Conservation (phyloP, 208 protist genomes). For the Borovskyia barvae region DNA sequence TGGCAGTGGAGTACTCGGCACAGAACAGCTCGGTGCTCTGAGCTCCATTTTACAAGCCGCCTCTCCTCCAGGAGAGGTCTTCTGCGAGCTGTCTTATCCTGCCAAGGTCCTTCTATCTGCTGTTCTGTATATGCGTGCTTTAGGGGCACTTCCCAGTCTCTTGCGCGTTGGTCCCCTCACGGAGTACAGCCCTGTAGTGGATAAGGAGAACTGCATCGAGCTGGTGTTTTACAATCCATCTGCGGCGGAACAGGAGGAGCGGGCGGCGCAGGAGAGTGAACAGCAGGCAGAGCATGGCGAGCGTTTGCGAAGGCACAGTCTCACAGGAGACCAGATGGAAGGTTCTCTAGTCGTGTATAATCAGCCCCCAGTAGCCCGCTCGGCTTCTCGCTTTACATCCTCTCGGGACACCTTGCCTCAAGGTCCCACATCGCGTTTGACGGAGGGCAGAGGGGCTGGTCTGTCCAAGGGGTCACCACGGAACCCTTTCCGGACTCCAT, state of each 20-base stretch:
- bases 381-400: neutral
- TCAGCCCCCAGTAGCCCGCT: neutral
- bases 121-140: conserved; percentile 69
- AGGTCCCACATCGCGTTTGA: no score
- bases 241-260: conserved; percentile 4
- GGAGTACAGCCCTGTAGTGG: conserved; percentile 54
- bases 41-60: conserved; percentile 27
- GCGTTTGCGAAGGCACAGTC: neutral
- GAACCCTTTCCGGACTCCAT: no score
- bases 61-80: conserved; percentile 27
- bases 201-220: conserved; percentile 83
- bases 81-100: conserved; percentile 54
- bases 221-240: conserved; percentile 68
- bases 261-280: conserved; percentile 21
- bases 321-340: neutral
- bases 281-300: conserved; percentile 9
- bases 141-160: conserved; percentile 80
- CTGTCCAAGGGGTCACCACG: no score
- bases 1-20: neutral
- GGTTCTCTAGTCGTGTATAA: neutral
- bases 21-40: neutral
- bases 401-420: no score
- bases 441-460: no score
- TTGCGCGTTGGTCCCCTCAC: conserved; percentile 65
- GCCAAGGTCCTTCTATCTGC: conserved; percentile 71